phyloP scores from a whole-genome alignment of 2,329 filamentous ascomycete species.

The Epichloe festucae region DNA sequence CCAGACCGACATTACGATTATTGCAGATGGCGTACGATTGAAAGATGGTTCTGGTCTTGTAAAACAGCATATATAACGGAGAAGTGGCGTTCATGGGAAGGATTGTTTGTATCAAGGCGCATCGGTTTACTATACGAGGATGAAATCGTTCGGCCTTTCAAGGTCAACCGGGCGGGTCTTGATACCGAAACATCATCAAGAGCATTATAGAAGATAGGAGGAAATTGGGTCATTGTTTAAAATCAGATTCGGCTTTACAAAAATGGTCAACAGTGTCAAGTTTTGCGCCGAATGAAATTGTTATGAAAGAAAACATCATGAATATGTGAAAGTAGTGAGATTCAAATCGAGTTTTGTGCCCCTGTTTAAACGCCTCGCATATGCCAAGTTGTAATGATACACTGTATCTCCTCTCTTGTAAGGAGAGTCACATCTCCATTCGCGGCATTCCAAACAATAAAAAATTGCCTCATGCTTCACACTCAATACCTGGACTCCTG shows the following conservation, averaged over 20 bases:
- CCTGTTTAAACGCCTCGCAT: slow-evolving; percentile 22
- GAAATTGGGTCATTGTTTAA: not conserved
- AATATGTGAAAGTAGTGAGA: not conserved
- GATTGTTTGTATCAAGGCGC: not conserved
- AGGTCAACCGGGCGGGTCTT: not conserved
- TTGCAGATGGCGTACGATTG: not conserved
- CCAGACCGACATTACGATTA: not conserved
- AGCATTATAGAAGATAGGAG: not conserved
- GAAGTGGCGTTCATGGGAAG: not conserved
- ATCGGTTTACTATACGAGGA: not conserved
- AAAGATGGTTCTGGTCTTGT: not conserved
- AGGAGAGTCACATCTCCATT: slow-evolving; percentile 1
- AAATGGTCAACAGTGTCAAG: not conserved
- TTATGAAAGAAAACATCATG: not conserved
- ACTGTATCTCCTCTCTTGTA: slow-evolving; percentile 15
- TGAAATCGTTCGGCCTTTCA: not conserved
- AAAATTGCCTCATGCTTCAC: not conserved
- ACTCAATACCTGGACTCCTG: not conserved
- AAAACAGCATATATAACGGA: not conserved
- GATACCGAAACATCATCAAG: not conserved
- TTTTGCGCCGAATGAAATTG: not conserved
- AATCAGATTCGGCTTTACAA: not conserved
- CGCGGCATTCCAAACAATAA: not conserved
- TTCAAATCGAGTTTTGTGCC: slow-evolving; percentile 7
- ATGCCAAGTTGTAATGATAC: slow-evolving; percentile 23